Percentiles rank a stretch among this genome's conserved stretches.
These are phyloP conservation scores for Penicillium griseofulvum DNA, from an alignment of 2,329 filamentous ascomycete species.

Conservation along the genomic window DNA sequence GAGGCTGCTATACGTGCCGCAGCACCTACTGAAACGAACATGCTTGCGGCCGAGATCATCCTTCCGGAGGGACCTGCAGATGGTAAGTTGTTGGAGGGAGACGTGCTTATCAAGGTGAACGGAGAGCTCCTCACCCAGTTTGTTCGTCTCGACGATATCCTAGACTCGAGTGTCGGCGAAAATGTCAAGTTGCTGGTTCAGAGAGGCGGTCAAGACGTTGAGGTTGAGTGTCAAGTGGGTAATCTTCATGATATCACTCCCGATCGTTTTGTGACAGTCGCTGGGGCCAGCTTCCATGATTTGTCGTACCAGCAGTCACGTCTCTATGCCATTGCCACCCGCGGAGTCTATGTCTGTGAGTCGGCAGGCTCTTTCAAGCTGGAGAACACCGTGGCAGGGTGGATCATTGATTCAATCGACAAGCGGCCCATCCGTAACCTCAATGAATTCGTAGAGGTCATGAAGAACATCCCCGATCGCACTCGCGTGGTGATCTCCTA, in stretches of 20 bases:
- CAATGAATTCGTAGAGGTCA: constrained; percentile 83
- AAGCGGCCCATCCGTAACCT: constrained; percentile 88
- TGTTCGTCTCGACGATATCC: constrained; percentile 81
- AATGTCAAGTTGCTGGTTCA: constrained; percentile 80
- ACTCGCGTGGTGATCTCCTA: constrained; percentile 90
- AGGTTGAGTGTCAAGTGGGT: constrained; percentile 79
- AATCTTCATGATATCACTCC: constrained; percentile 94
- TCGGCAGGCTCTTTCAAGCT: constrained; percentile 93
- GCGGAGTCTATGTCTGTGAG: constrained; percentile 93
- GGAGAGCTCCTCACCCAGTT: constrained; percentile 91
- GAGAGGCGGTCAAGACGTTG: constrained; percentile 80
- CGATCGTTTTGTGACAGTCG: constrained; percentile 90
- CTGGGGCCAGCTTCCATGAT: constrained; percentile 91
- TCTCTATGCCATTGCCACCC: constrained; percentile 85
- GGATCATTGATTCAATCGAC: constrained; percentile 89
- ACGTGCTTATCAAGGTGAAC: constrained; percentile 90
- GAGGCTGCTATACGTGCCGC: constrained; percentile 78
- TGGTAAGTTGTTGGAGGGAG: constrained; percentile 85
- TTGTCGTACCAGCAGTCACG: constrained; percentile 97
- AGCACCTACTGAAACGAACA: constrained; percentile 91
- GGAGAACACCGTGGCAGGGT: constrained; percentile 84
- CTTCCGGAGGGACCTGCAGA: constrained; percentile 87
- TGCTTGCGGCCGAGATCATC: constrained; percentile 95
- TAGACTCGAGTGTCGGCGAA: constrained; percentile 81
- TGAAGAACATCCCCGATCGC: constrained; percentile 77